phyloP scores from a whole-genome alignment of 192 early-diverging fungal genomes.

The Hyaloraphidium curvatum region DNA sequence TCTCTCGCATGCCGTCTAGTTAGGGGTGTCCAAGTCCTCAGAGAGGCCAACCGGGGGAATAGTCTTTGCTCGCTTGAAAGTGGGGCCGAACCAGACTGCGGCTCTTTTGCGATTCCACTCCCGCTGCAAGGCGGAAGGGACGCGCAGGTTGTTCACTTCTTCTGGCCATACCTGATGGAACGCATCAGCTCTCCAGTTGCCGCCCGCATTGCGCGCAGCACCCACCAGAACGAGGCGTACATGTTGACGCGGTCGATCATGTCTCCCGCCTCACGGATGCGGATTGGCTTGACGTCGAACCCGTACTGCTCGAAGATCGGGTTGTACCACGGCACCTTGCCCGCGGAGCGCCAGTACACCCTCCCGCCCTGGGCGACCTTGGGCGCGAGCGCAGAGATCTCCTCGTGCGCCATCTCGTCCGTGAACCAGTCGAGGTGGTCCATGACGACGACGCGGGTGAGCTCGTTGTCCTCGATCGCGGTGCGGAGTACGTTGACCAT shows the following conservation, averaged over 20 bases:
- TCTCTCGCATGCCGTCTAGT: too few species aligned
- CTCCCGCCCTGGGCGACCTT: slow-evolving; percentile 37
- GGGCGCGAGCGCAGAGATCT: slow-evolving; percentile 42
- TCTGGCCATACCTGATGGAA: too few species aligned
- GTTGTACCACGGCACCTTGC: slow-evolving; percentile 67
- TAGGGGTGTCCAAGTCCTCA: too few species aligned
- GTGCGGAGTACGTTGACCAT: slow-evolving; percentile 40
- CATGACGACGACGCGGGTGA: slow-evolving; percentile 62
- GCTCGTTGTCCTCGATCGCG: slow-evolving; percentile 35
- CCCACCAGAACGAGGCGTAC: slow-evolving; percentile 35
- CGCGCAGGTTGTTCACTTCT: too few species aligned
- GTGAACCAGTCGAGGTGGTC: slow-evolving; percentile 81
- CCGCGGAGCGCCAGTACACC: slow-evolving; percentile 66
- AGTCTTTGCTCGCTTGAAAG: too few species aligned
- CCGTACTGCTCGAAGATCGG: slow-evolving; percentile 44
- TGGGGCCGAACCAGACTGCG: too few species aligned
- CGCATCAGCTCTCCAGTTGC: too few species aligned
- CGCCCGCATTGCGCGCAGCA: too few species aligned
- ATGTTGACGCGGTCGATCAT: slow-evolving; percentile 68
- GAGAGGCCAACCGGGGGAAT: too few species aligned
- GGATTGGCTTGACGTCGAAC: slow-evolving; percentile 42
- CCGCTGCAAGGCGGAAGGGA: too few species aligned
- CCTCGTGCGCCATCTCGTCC: slow-evolving; percentile 40
- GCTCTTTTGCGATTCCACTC: too few species aligned
- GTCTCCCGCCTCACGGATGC: slow-evolving; percentile 42